These are phyloP conservation scores for Tulasnella calospora DNA, from an alignment of 768 basidiomycete genomes.

Conservation along the genomic window DNA sequence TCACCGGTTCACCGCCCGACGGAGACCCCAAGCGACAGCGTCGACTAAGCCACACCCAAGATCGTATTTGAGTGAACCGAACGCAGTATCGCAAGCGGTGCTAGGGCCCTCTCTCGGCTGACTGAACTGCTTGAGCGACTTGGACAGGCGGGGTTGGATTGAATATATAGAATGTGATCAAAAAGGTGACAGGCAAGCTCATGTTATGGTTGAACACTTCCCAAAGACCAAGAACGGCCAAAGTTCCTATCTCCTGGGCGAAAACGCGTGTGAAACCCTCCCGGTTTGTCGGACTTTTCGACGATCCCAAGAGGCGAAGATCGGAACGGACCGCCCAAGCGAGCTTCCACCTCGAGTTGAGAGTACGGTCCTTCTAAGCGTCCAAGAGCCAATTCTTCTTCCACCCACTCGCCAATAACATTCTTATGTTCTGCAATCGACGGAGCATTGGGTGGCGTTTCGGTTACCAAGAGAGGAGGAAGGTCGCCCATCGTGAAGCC, in stretches of 20 bases:
- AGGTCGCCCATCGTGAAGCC: no score
- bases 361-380: slow-evolving; percentile 26
- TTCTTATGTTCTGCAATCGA: not conserved
- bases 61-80: not conserved
- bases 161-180: not conserved
- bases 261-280: no score
- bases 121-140: not conserved
- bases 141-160: not conserved
- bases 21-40: not conserved
- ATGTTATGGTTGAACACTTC: not conserved
- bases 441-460: not conserved
- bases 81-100: not conserved
- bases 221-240: not conserved
- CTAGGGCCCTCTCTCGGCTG: no score
- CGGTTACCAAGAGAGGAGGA: not conserved
- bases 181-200: not conserved
- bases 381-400: slow-evolving; percentile 21
- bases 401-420: slow-evolving; percentile 9
- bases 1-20: no score
- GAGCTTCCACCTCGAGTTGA: not conserved
- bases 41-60: no score
- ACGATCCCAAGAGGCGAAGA: slow-evolving; percentile 22
- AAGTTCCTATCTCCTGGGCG: no score
- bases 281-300: slow-evolving; percentile 19
- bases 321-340: slow-evolving; percentile 14